Evolutionary conservation across 1,139 yeast species (phyloP).

Genomic region (Diutina pseudorugosa): DNA sequence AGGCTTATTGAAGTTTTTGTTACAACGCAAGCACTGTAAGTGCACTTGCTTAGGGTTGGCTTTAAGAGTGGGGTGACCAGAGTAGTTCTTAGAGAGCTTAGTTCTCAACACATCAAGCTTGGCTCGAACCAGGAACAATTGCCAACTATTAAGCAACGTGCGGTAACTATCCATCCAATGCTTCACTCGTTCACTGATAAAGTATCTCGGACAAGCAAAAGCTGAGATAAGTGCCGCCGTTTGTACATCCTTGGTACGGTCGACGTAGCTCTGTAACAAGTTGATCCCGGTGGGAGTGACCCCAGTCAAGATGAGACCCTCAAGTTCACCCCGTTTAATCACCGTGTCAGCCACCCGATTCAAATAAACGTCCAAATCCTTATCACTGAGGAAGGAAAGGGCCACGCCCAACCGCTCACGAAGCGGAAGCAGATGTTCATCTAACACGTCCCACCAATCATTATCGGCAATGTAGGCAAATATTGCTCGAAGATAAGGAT

Average conservation of each 20-base stretch:
- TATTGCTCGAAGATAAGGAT: conserved; percentile 82
- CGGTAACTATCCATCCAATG: conserved; percentile 74
- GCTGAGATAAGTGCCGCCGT: conserved; percentile 78
- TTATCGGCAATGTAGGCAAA: conserved; percentile 92
- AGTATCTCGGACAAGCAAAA: conserved; percentile 76
- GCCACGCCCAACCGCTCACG: conserved; percentile 89
- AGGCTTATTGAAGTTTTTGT: conserved; percentile 37
- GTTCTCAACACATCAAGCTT: conserved; percentile 74
- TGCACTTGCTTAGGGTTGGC: conserved; percentile 65
- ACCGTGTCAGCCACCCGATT: conserved; percentile 62
- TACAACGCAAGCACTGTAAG: conserved; percentile 73
- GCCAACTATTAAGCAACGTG: conserved; percentile 73
- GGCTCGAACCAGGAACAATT: conserved; percentile 65
- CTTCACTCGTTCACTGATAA: conserved; percentile 55
- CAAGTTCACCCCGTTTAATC: conserved; percentile 70
- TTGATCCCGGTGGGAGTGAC: conserved; percentile 76
- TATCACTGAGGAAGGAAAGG: conserved; percentile 67
- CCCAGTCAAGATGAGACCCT: conserved; percentile 84
- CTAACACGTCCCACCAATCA: conserved; percentile 94
- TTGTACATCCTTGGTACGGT: conserved; percentile 84
- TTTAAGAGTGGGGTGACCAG: conserved; percentile 35
- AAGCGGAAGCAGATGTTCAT: conserved; percentile 78
- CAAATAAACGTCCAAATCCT: conserved; percentile 58
- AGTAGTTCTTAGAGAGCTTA: conserved; percentile 42
- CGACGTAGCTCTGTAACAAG: conserved; percentile 76